Evolutionary conservation across 805 yeast species (phyloP).

Genomic region (Saccharomycopsis sp.): DNA sequence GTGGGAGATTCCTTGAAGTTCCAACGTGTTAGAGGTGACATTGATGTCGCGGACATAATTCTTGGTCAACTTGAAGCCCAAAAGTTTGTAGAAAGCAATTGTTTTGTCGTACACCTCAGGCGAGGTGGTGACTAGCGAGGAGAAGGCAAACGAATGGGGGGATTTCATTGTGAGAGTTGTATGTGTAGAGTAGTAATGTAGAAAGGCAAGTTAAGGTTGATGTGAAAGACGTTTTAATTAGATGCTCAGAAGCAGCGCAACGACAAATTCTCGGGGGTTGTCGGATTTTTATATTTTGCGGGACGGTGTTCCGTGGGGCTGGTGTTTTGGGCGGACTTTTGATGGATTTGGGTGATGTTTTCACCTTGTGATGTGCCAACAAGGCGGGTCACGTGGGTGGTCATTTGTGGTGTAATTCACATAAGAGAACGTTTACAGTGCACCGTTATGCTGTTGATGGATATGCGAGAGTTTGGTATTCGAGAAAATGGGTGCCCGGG

Average conservation of each 20-base stretch:
- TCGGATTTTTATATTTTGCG: background rate
- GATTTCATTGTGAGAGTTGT: background rate
- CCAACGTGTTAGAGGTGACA: constrained; percentile 31
- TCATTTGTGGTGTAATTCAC: too few species aligned
- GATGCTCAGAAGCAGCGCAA: too few species aligned
- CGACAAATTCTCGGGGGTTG: background rate
- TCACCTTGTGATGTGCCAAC: background rate
- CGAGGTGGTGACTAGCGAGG: constrained; percentile 54
- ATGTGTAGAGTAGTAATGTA: too few species aligned
- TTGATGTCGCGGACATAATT: constrained; percentile 47
- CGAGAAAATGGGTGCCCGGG: too few species aligned
- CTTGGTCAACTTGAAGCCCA: constrained; percentile 58
- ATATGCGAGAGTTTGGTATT: too few species aligned
- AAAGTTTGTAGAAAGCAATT: constrained; percentile 47
- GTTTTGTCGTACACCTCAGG: constrained; percentile 39
- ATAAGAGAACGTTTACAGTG: too few species aligned
- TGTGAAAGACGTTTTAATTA: too few species aligned
- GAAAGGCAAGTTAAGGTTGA: too few species aligned
- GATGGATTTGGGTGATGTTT: background rate
- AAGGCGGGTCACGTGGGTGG: too few species aligned
- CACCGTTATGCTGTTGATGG: too few species aligned
- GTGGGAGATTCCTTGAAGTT: constrained; percentile 47
- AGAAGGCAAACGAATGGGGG: constrained; percentile 36
- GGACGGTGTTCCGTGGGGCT: background rate
- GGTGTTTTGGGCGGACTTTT: background rate